Base-by-base conservation (phyloP, 495 filamentous ascomycete species). In the Evernia prunastri region DNA sequence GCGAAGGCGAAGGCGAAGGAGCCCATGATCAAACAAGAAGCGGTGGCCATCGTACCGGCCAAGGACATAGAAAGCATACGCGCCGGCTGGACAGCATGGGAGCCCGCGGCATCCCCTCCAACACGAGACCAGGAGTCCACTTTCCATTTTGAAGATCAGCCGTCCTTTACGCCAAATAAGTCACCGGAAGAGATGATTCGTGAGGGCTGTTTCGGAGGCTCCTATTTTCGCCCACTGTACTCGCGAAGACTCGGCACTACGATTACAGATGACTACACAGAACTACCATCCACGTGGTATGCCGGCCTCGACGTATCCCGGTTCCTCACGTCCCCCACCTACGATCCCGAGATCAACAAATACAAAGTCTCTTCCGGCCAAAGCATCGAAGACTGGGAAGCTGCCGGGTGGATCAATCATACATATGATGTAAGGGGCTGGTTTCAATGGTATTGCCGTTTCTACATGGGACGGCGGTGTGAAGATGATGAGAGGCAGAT, bases 371-470 rank as follows among this genome's bases (percentile, higher is more conserved):
- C 75, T 17, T 79, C 76, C 54, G 79, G 79, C 20, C 79, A 82
- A 68, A 73, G 64, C 12, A 81, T 81, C 42, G 79, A 82, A 68
- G 76, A 79, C 25, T 81, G 79, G 79, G 79, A 82, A 54, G 75
- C 75, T 1, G 70, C 75, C 0, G 79, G 79, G 0, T 82, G 79
- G 79, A 81, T 81, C 36, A 69, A 70, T 36, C 79, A 80, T 62
- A 65, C 68, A 18, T 72, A 75, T 37, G 79, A 80, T 62, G 76
- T 79, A 7, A 69, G 79, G 57, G 79, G 79, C 31, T 80, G 78
- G 79, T 80, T 81, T 66, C 79, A 81, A 63, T 81, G 79, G 79
- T 81, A 80, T 61, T 76, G 73, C 51, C 77, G 78, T 2, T 81
- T 80, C 70, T 80, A 75, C 68, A 69, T 72, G 42, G 79, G 79